Conservation (phyloP, 805 yeast genomes). For the Ogataea parapolymorpha region DNA sequence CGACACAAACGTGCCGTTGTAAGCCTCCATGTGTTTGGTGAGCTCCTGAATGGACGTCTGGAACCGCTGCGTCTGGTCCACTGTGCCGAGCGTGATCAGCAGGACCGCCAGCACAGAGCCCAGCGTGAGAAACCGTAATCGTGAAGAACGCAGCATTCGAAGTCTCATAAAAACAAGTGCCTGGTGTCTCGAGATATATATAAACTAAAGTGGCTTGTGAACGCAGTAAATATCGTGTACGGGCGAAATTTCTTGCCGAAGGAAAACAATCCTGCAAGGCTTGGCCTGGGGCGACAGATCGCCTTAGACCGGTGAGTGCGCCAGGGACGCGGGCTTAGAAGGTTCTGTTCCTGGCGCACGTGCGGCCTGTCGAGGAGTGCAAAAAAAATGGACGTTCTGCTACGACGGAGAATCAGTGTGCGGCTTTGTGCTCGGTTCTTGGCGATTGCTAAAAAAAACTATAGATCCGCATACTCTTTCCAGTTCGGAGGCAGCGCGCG, state of each 20-base stretch:
- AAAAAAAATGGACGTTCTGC: neutral
- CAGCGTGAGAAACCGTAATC: constrained; percentile 2
- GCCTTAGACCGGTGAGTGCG: neutral
- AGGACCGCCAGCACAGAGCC: constrained; percentile 2
- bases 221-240: constrained; percentile 5
- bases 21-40: constrained; percentile 7
- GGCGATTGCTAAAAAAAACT: constrained; percentile 2
- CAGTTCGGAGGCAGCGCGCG: constrained; percentile 28
- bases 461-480: constrained; percentile 21
- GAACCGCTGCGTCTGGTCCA: constrained; percentile 4
- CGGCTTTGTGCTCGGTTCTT: constrained; percentile 1
- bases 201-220: constrained; percentile 2
- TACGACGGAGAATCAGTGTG: neutral
- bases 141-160: constrained; percentile 9
- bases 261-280: neutral
- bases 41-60: constrained; percentile 4
- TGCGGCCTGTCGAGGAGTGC: neutral
- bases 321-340: neutral
- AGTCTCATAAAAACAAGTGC: constrained; percentile 5
- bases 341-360: neutral
- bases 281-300: neutral
- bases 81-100: constrained; percentile 4
- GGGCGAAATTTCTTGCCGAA: neutral
- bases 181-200: neutral
- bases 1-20: constrained; percentile 1